phyloP scores from a whole-genome alignment of 306 rosid genomes.

The Quercus gilva region DNA sequence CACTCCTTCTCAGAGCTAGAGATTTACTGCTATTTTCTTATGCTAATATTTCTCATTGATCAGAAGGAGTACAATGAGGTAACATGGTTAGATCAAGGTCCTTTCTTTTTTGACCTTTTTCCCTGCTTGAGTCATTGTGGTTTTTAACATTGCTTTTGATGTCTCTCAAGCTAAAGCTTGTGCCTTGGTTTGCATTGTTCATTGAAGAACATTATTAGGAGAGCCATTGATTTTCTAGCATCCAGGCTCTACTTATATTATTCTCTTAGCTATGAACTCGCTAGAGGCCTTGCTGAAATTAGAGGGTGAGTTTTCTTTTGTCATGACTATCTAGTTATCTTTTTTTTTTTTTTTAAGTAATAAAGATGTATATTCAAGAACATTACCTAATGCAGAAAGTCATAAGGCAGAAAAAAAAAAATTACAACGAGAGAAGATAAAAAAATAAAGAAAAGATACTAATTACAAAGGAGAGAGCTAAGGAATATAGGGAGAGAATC shows the following conservation, averaged over 20 bases:
- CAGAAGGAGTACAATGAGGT: slow-evolving; percentile 87
- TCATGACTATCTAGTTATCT: not conserved
- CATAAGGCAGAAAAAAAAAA: too few species aligned
- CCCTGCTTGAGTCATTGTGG: not conserved
- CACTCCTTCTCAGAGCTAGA: slow-evolving; percentile 80
- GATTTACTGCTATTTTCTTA: slow-evolving; percentile 31
- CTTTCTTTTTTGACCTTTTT: not conserved
- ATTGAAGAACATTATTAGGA: slow-evolving; percentile 73
- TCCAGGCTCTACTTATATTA: slow-evolving; percentile 76
- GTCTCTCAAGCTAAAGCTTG: slow-evolving; percentile 73
- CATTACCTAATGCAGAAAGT: too few species aligned
- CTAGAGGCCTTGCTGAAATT: slow-evolving; percentile 82
- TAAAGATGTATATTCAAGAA: too few species aligned
- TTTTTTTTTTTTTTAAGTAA: too few species aligned
- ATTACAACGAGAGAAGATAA: too few species aligned
- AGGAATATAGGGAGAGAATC: too few species aligned
- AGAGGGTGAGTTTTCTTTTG: slow-evolving; percentile 62
- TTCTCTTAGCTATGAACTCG: slow-evolving; percentile 83
- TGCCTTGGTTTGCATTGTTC: slow-evolving; percentile 79
- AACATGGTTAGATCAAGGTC: not conserved
- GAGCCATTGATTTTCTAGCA: slow-evolving; percentile 83
- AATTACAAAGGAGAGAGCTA: too few species aligned
- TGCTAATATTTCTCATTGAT: slow-evolving; percentile 80
- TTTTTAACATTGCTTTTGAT: not conserved
- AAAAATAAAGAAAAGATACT: too few species aligned